Evolutionary conservation across 148 eudicot species (phyloP), one percentile per base, ranked within the genome.

Genomic region (Vaccinium darrowii): DNA sequence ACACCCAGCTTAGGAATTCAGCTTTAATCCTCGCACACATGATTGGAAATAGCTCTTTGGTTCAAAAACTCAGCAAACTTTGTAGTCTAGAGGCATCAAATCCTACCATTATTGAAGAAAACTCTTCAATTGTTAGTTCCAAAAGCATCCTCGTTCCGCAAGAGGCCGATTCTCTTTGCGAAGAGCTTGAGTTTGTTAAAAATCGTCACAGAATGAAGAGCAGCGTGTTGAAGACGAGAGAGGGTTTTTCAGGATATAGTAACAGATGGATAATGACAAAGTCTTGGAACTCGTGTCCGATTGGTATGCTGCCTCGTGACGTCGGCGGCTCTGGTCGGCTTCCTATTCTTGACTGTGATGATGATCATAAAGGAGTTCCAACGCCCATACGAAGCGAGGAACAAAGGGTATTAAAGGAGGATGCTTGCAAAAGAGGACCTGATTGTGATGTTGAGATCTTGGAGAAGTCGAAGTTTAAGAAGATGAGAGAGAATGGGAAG

Each of bases 251-350:
- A 39, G 85, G 51, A 75, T 84, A 71, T 13, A 81, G 81, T 23
- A 84, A 74, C 65, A 85, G 84, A 84, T 96, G 99, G 99, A 65
- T 81, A 36, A 85, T 92, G 77, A 91, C 88, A 15, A 92, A 92
- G 76, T 91, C 94, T 58, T 96, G 98, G 99, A 96, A 92, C 10
- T 85, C 94, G 47, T 94, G 98, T 58, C 95, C 95, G 1, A 92
- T 96, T 58, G 98, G 99, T 56, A 92, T 91, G 98, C 71, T 94
- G 81, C 95, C 98, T 52, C 85, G 84, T 67, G 86, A 86, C 78
- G 65, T 92, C 5, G 92, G 95, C 54, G 88, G 90, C 72, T 93
- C 95, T 10, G 95, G 95, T 39, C 87, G 79, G 72, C 86, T 91
- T 83, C 99, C 98, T 50, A 83, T 86, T 86, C 94, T 94, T 21